Evolutionary conservation across 129 eudicot genomes (phyloP).

Genomic region (Flaveria bidentis): DNA sequence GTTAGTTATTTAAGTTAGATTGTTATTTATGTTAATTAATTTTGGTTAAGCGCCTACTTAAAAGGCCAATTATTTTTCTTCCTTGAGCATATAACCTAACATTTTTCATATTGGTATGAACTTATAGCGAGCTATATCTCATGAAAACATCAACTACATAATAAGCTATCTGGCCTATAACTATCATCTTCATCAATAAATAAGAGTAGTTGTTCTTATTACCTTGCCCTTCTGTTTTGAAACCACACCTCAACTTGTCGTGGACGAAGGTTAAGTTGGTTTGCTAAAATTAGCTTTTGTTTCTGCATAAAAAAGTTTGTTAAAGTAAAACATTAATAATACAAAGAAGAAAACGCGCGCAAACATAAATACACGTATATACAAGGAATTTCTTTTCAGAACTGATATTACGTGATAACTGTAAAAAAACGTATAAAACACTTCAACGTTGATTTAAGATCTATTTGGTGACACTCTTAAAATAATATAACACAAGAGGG

Average conservation of each 20-base stretch:
- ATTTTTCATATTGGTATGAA: background rate
- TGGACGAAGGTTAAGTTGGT: conserved; percentile 88
- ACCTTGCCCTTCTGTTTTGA: conserved; percentile 98
- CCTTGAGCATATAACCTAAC: no score
- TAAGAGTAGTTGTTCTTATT: background rate
- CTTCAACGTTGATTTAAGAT: no score
- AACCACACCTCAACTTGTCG: conserved; percentile 99
- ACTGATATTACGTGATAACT: no score
- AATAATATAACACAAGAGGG: background rate
- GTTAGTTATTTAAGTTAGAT: no score
- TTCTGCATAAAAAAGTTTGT: conserved; percentile 52
- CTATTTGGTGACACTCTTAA: background rate
- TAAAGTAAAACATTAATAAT: background rate
- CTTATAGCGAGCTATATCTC: background rate
- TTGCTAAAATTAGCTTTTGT: conserved; percentile 79
- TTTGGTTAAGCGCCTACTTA: no score
- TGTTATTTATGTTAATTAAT: no score
- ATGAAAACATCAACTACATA: background rate
- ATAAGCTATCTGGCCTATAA: background rate
- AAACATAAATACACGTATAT: background rate
- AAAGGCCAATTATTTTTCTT: no score
- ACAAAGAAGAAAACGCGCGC: background rate
- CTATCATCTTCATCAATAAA: background rate
- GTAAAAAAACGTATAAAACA: no score
- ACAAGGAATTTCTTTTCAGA: no score